A percentile compares a stretch with the other conserved stretches of the same genome.
Conservation (phyloP, 805 yeast genomes). For the Naumovozyma dairenensis region DNA sequence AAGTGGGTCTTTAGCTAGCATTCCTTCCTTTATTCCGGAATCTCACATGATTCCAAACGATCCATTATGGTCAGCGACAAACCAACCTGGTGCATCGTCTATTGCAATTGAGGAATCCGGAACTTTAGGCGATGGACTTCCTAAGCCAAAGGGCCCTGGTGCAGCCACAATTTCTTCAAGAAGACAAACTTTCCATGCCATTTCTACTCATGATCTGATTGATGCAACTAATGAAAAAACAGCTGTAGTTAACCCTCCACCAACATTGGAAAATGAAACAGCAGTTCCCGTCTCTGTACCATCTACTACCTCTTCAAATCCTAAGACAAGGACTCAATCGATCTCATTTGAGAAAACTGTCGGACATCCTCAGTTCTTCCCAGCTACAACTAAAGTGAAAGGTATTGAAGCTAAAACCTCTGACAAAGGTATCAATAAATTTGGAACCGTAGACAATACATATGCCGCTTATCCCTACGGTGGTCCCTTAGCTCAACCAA, state of each 20-base stretch:
- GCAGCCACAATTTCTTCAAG: slow-evolving; percentile 16
- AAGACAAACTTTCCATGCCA: slow-evolving; percentile 28
- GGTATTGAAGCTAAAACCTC: neutral
- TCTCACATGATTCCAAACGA: slow-evolving; percentile 6
- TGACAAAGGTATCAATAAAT: slow-evolving; percentile 4
- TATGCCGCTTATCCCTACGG: slow-evolving; percentile 28
- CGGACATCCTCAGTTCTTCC: slow-evolving; percentile 8
- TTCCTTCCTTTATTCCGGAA: slow-evolving; percentile 5
- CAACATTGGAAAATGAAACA: slow-evolving; percentile 1
- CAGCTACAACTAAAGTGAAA: neutral
- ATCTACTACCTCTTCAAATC: slow-evolving; percentile 4
- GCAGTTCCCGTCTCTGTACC: neutral
- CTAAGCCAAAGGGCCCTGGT: slow-evolving; percentile 8
- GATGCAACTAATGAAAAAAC: slow-evolving; percentile 4
- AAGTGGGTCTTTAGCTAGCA: slow-evolving; percentile 3
- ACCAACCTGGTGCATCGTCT: slow-evolving; percentile 3
- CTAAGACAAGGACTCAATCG: slow-evolving; percentile 22
- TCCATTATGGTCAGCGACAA: slow-evolving; percentile 15
- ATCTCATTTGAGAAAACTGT: slow-evolving; percentile 21
- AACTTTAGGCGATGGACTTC: slow-evolving; percentile 7
- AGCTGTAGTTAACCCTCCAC: slow-evolving; percentile 2
- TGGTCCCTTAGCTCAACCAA: slow-evolving; percentile 26
- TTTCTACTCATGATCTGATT: slow-evolving; percentile 19
- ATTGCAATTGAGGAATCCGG: slow-evolving; percentile 7
- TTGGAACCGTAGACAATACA: slow-evolving; percentile 8